These are phyloP conservation scores for Pythium sukuiense DNA, from an alignment of 352 stramenopile species.

Conservation along the genomic window DNA sequence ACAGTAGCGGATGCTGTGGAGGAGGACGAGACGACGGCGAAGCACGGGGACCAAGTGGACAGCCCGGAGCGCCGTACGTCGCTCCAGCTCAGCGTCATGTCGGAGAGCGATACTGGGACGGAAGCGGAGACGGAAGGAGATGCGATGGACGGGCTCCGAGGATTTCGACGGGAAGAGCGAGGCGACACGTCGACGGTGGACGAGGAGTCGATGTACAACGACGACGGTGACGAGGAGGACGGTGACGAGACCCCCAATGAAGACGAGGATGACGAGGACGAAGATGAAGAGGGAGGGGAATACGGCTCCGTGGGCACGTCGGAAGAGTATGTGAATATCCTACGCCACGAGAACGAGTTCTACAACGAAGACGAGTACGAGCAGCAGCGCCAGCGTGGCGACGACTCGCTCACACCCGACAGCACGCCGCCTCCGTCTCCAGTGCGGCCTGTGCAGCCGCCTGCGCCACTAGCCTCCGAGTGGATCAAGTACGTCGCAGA, in stretches of 20 bases:
- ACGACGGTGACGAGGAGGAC: constrained; percentile 14
- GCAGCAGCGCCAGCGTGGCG: constrained; percentile 6
- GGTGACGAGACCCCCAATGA: constrained; percentile 5
- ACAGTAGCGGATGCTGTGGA: background rate
- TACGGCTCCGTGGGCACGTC: constrained; percentile 17
- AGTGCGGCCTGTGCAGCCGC: background rate
- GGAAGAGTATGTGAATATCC: constrained; percentile 23
- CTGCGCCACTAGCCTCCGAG: background rate
- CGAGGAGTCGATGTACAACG: constrained; percentile 29
- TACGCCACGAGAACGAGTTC: constrained; percentile 3
- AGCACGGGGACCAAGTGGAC: background rate
- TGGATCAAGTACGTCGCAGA: constrained; percentile 41
- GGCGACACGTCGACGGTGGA: constrained; percentile 28
- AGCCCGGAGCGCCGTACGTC: constrained; percentile 7
- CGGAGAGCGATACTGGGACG: constrained; percentile 1
- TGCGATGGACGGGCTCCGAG: background rate
- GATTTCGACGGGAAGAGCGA: constrained; percentile 18
- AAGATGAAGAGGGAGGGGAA: background rate
- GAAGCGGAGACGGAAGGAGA: constrained; percentile 1
- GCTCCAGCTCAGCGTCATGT: constrained; percentile 14
- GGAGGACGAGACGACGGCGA: background rate
- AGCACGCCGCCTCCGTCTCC: constrained; percentile 26
- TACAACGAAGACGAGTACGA: constrained; percentile 10
- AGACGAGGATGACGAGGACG: constrained; percentile 3
- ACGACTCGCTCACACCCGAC: constrained; percentile 26